Percentiles rank a stretch among this genome's conserved stretches.
Conservation (phyloP, 805 yeast species). For the Scheffersomyces amazonensis region DNA sequence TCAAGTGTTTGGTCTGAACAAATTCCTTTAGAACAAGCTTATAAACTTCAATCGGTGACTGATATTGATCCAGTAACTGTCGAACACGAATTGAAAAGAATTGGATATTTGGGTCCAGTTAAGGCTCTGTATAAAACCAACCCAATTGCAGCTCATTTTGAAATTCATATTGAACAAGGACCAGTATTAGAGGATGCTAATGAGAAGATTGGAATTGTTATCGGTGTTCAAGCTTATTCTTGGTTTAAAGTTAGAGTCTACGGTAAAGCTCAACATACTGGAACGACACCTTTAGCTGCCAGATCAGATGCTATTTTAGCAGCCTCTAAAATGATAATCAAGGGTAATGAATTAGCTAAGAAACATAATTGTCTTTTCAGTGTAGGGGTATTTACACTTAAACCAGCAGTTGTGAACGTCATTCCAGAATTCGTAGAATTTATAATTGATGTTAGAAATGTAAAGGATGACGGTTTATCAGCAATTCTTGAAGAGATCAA, state of each 20-base stretch:
- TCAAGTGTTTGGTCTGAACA: conserved; percentile 66
- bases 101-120: conserved; percentile 57
- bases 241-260: conserved; percentile 58
- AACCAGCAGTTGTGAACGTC: conserved; percentile 65
- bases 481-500: conserved; percentile 37
- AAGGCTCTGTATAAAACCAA: conserved; percentile 47
- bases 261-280: conserved; percentile 72
- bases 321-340: conserved; percentile 54
- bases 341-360: conserved; percentile 54
- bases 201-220: conserved; percentile 61
- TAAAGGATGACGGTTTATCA: conserved; percentile 40
- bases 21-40: conserved; percentile 45
- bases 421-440: conserved; percentile 62
- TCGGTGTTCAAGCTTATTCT: conserved; percentile 62
- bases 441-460: conserved; percentile 60
- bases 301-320: conserved; percentile 63
- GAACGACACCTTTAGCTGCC: conserved; percentile 64
- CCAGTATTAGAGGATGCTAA: conserved; percentile 59
- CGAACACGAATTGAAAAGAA: conserved; percentile 52
- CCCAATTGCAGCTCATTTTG: conserved; percentile 68
- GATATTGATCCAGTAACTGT: conserved; percentile 50
- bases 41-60: conserved; percentile 46
- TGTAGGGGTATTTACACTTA: conserved; percentile 54
- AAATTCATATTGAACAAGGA: conserved; percentile 76
- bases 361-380: conserved; percentile 53